Percentiles rank a stretch among this genome's conserved stretches.
phyloP scores from a whole-genome alignment of 352 stramenopile genomes.

The Saprolegnia diclina region DNA sequence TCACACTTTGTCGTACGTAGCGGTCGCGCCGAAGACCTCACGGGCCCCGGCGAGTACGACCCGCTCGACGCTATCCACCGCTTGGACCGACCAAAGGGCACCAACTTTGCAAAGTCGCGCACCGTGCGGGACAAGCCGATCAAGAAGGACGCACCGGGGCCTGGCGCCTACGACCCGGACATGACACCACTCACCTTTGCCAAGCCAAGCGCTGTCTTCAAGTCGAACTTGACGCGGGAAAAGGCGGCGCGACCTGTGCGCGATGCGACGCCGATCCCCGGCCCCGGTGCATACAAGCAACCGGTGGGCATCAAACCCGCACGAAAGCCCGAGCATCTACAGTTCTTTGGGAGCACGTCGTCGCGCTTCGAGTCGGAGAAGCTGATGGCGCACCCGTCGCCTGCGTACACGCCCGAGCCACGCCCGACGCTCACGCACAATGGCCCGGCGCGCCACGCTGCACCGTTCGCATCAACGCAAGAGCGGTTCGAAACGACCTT shows the following conservation, averaged over 20 bases:
- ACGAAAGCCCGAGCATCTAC: constrained; percentile 60
- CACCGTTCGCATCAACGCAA: constrained; percentile 62
- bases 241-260: constrained; percentile 33
- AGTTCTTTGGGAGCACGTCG: constrained; percentile 78
- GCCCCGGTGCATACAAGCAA: constrained; percentile 52
- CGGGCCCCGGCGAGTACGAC: constrained; percentile 68
- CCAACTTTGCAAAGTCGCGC: constrained; percentile 60
- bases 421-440: constrained; percentile 34
- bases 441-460: constrained; percentile 39
- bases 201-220: constrained; percentile 62
- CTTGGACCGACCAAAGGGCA: constrained; percentile 53
- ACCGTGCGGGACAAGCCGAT: constrained; percentile 28
- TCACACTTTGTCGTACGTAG: not conserved
- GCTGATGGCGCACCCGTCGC: constrained; percentile 22
- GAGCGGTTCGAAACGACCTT: constrained; percentile 51
- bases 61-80: constrained; percentile 58
- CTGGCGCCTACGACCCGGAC: constrained; percentile 52
- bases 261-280: constrained; percentile 43
- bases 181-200: constrained; percentile 26
- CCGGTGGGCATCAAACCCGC: constrained; percentile 39
- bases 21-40: constrained; percentile 49
- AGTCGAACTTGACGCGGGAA: constrained; percentile 54
- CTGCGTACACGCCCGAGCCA: not conserved
- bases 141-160: constrained; percentile 48
- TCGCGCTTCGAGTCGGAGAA: constrained; percentile 49